Base-by-base conservation (phyloP, 2,329 filamentous ascomycete species). In the Fusarium pininemorale region DNA sequence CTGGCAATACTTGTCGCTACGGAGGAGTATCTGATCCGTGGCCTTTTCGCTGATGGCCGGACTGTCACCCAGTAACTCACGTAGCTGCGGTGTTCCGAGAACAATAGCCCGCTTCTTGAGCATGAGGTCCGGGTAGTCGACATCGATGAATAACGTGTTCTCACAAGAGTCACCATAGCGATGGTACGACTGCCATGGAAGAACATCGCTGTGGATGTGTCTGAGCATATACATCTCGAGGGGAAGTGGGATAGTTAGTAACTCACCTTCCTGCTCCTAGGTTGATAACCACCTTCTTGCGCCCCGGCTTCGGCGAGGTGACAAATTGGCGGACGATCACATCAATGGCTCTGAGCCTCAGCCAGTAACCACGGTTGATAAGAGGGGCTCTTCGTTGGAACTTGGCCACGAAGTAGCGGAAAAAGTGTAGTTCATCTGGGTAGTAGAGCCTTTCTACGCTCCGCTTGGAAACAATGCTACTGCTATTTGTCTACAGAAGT, bases 401-500 rank as follows among this genome's bases (percentile, higher is more conserved):
- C 81, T 95, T 97, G 75, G 90, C 91, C 39, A 97, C 94, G 82
- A 98, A 98, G 79, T 94, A 92, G 53, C 93, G 92, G 76, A 96
- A 96, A 84, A 94, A 97, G 80, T 97, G 93, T 35, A 93, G 90
- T 78, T 97, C 91, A 70, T 90, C 78, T 22, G 92, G 87, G 79
- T 93, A 92, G 82, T 98, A 98, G 20, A 97, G 85, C 76, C 92
- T 92, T 80, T 98, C 95, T n/a, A 98, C 95, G 77, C 94, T 96
- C 75, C 95, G 87, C 81, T 98, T 98, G 20, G 95, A 98, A 22
- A 95, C 92, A 75, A 98, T 98, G 79, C 94, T 97, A 82, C 93
- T 96, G 80, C 91, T 95, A 81, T 98, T 98, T 66, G 95, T 98
- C 90, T 93, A 67, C 39, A 30, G 39, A 30, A 20, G 28, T 58